A percentile compares a stretch with the other conserved stretches of the same genome.
phyloP scores from a whole-genome alignment of 768 basidiomycete species.

The Tephrocybe sp. region DNA sequence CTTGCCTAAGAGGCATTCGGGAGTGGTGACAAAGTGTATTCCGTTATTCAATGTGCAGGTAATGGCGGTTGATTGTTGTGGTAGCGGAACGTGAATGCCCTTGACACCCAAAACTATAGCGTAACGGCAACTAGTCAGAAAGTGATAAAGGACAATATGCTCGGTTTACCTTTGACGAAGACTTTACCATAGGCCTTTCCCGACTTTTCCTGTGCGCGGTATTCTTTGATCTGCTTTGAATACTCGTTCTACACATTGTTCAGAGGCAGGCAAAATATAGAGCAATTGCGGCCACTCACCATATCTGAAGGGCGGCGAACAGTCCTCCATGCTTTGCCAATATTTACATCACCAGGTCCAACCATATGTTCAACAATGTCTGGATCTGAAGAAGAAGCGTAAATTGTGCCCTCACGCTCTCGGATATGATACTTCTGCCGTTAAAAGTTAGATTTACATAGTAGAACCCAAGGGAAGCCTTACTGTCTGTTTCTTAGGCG shows the following conservation, averaged over 20 bases:
- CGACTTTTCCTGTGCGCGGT: slow-evolving; percentile 70
- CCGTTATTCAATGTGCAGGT: slow-evolving; percentile 94
- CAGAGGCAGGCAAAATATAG: slow-evolving; percentile 8
- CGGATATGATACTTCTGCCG: slow-evolving; percentile 78
- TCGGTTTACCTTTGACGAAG: slow-evolving; percentile 82
- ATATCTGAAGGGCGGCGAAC: slow-evolving; percentile 93
- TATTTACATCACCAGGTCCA: slow-evolving; percentile 79
- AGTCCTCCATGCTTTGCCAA: slow-evolving; percentile 82
- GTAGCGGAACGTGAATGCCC: slow-evolving; percentile 75
- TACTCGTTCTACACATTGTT: slow-evolving; percentile 77
- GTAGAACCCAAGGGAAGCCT: slow-evolving; percentile 20
- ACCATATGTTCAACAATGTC: slow-evolving; percentile 72
- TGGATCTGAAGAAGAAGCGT: slow-evolving; percentile 73
- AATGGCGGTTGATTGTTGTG: slow-evolving; percentile 69
- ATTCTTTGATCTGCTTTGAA: slow-evolving; percentile 85
- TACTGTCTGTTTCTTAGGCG: slow-evolving; percentile 40
- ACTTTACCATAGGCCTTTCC: slow-evolving; percentile 90
- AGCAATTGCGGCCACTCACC: slow-evolving; percentile 46
- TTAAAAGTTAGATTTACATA: slow-evolving; percentile 9
- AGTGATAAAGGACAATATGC: not conserved
- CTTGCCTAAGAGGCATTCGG: slow-evolving; percentile 59
- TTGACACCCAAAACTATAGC: slow-evolving; percentile 73
- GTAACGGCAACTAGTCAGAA: not conserved
- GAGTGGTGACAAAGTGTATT: slow-evolving; percentile 93
- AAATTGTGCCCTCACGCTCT: slow-evolving; percentile 74